Evolutionary conservation across 768 basidiomycete genomes (phyloP).

Genomic region (Jaapia argillacea): DNA sequence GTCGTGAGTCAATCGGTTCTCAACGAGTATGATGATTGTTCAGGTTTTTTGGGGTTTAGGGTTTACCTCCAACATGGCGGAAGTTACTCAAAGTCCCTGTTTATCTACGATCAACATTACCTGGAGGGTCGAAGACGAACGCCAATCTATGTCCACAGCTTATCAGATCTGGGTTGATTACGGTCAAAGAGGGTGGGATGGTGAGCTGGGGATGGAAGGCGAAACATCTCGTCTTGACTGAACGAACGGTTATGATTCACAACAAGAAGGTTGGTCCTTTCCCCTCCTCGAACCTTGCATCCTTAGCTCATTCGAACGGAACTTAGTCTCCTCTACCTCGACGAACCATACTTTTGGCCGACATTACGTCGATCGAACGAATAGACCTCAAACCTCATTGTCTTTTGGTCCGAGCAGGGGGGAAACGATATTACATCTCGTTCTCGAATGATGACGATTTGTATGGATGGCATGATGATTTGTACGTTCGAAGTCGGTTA

Average conservation of each 20-base stretch:
- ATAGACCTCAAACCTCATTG: conserved; percentile 95
- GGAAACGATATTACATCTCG: conserved; percentile 71
- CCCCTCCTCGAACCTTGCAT: conserved; percentile 45
- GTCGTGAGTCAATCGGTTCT: too few species aligned
- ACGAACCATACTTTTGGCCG: conserved; percentile 63
- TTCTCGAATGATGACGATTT: conserved; percentile 92
- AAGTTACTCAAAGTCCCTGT: too few species aligned
- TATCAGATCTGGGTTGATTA: conserved; percentile 62
- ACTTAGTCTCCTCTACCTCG: too few species aligned
- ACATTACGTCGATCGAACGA: conserved; percentile 82
- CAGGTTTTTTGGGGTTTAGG: too few species aligned
- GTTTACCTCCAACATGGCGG: too few species aligned
- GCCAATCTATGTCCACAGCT: conserved; percentile 29
- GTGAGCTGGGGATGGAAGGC: conserved; percentile 87
- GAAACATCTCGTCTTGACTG: conserved; percentile 83
- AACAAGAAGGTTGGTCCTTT: conserved; percentile 74
- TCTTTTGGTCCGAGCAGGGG: conserved; percentile 74
- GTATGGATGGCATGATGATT: conserved; percentile 96
- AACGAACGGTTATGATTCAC: conserved; percentile 69
- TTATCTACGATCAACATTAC: too few species aligned
- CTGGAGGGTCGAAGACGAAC: too few species aligned
- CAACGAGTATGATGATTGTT: too few species aligned
- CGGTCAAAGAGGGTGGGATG: conserved; percentile 91
- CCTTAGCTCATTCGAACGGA: too few species aligned
- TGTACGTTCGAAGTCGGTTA: conserved; percentile 84